phyloP scores from a whole-genome alignment of 106 monocot genomes.

The Platanthera zijinensis region DNA sequence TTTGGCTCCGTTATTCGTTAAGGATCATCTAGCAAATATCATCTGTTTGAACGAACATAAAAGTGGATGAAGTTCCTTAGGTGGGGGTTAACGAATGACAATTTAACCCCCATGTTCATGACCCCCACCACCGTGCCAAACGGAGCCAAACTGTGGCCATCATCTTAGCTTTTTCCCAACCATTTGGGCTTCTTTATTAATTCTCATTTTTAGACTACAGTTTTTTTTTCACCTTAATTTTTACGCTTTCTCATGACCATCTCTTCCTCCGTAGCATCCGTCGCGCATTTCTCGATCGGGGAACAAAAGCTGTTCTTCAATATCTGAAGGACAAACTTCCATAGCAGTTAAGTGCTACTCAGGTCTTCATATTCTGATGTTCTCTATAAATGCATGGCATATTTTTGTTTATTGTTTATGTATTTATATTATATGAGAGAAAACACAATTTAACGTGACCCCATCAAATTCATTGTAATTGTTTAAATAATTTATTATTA shows the following conservation, averaged over 20 bases:
- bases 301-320: conserved; percentile 79
- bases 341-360: conserved; percentile 21
- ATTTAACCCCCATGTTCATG: too few species aligned
- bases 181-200: neutral
- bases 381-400: neutral
- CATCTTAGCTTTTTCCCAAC: neutral
- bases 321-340: conserved; percentile 87
- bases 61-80: neutral
- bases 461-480: too few species aligned
- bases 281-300: conserved; percentile 65
- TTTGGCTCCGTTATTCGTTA: neutral
- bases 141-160: neutral
- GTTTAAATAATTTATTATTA: too few species aligned
- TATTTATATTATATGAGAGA: too few species aligned
- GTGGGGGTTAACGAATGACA: neutral
- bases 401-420: neutral
- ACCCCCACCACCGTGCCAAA: neutral
- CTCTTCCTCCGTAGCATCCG: conserved; percentile 55
- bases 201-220: too few species aligned
- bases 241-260: neutral
- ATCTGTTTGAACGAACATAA: neutral
- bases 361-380: neutral
- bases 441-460: too few species aligned
- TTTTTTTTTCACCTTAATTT: neutral
- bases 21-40: too few species aligned